Conservation (phyloP, 2,329 filamentous ascomycete species). For the Trichoderma koningii region DNA sequence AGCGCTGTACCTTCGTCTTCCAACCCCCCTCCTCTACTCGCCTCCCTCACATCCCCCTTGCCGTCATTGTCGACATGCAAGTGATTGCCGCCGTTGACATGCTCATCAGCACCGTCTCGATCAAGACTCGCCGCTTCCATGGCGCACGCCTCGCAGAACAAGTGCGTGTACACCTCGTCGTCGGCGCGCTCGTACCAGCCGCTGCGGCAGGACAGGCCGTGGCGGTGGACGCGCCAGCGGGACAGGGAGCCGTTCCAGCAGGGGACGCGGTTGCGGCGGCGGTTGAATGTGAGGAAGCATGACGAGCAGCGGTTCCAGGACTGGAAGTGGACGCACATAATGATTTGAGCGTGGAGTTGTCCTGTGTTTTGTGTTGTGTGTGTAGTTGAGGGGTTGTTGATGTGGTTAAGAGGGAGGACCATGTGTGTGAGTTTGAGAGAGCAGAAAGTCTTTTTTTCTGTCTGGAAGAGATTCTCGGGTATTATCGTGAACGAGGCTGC, state of each 20-base stretch:
- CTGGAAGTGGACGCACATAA: slow-evolving; percentile 30
- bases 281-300: slow-evolving; percentile 28
- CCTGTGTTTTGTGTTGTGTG: background rate
- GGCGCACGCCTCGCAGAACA: slow-evolving; percentile 17
- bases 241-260: slow-evolving; percentile 31
- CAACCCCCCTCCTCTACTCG: background rate
- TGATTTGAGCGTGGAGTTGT: background rate
- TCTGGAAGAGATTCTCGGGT: too few relatives aligned
- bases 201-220: slow-evolving; percentile 29
- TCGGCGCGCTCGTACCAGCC: slow-evolving; percentile 25
- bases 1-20: background rate
- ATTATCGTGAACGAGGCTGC: too few relatives aligned
- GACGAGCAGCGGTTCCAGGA: slow-evolving; percentile 30
- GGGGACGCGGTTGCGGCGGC: slow-evolving; percentile 29
- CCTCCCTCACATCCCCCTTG: background rate
- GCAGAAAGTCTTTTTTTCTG: too few relatives aligned
- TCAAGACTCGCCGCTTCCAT: background rate
- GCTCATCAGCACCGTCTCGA: too few relatives aligned
- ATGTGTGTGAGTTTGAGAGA: too few relatives aligned
- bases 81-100: too few relatives aligned
- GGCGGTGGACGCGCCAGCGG: slow-evolving; percentile 25
- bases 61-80: background rate
- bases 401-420: background rate
- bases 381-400: background rate
- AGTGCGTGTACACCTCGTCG: slow-evolving; percentile 26